Evolutionary conservation across 257 asterid genomes (phyloP).

Genomic region (Solanum dulcamara): DNA sequence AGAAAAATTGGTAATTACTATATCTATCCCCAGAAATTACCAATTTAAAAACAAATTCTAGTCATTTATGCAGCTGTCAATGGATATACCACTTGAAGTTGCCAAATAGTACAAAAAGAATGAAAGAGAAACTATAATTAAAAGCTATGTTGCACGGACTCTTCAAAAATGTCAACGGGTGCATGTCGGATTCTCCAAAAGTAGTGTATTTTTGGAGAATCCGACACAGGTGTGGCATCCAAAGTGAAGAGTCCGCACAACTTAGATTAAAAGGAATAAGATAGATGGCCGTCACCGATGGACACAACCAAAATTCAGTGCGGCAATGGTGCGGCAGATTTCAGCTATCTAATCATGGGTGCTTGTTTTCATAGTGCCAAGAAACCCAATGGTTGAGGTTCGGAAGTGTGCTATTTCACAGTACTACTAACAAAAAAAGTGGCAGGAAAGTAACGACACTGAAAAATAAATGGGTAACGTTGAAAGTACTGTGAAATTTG

Average conservation of each 20-base stretch:
- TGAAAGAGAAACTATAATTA: not conserved
- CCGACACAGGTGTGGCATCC: too few species aligned
- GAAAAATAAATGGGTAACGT: not conserved
- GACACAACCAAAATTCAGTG: not conserved
- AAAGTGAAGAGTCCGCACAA: too few species aligned
- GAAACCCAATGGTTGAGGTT: not conserved
- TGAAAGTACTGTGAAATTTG: not conserved
- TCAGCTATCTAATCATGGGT: not conserved
- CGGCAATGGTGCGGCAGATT: not conserved
- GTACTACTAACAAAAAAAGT: not conserved
- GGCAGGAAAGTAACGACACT: not conserved
- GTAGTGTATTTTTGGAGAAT: too few species aligned
- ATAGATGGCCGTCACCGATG: not conserved
- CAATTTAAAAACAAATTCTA: too few species aligned
- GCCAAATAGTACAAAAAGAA: not conserved
- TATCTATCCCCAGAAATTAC: not conserved
- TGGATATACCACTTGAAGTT: not conserved
- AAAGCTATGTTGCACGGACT: too few species aligned
- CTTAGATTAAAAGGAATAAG: not conserved
- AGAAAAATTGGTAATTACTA: not conserved
- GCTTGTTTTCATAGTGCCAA: not conserved
- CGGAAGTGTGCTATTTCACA: not conserved
- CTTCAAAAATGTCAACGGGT: too few species aligned
- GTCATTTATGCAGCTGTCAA: too few species aligned
- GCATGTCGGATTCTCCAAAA: too few species aligned